phyloP scores from a whole-genome alignment of 352 stramenopile species.

The Pythium scleroteichum region DNA sequence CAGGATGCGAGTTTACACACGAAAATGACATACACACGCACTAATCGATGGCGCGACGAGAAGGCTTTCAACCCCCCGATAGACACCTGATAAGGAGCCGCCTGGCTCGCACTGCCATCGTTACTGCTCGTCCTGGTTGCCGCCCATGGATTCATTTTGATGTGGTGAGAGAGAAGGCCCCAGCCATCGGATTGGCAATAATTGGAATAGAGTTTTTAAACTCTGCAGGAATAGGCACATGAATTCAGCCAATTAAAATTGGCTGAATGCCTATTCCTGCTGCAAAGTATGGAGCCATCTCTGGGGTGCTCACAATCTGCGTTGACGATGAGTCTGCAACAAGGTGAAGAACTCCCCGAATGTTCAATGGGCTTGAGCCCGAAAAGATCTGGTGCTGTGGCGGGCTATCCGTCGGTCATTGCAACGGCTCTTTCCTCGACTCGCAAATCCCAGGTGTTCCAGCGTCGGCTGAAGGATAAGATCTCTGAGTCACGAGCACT shows the following conservation, averaged over 20 bases:
- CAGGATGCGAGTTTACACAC: neutral
- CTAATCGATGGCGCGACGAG: constrained; percentile 39
- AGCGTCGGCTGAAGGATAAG: constrained; percentile 57
- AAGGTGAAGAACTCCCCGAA: neutral
- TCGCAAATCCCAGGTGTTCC: constrained; percentile 39
- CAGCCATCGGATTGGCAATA: constrained; percentile 1
- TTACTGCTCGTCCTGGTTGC: constrained; percentile 5
- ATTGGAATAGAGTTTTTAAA: no score
- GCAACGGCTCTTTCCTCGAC: constrained; percentile 1
- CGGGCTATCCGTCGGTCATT: neutral
- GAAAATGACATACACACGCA: constrained; percentile 5
- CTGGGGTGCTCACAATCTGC: no score
- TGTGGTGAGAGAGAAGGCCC: no score
- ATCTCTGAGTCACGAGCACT: constrained; percentile 74
- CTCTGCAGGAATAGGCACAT: no score
- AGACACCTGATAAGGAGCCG: constrained; percentile 22
- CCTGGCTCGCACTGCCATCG: constrained; percentile 2
- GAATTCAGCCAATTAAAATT: no score
- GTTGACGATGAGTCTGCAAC: neutral
- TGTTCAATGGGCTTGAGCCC: neutral
- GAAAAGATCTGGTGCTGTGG: no score
- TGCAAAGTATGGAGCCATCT: no score
- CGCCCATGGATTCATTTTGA: constrained; percentile 43
- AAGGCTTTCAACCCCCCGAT: constrained; percentile 45
- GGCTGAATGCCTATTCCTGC: no score